Conservation (phyloP, 1,139 yeast species). For the Hanseniaspora uvarum region DNA sequence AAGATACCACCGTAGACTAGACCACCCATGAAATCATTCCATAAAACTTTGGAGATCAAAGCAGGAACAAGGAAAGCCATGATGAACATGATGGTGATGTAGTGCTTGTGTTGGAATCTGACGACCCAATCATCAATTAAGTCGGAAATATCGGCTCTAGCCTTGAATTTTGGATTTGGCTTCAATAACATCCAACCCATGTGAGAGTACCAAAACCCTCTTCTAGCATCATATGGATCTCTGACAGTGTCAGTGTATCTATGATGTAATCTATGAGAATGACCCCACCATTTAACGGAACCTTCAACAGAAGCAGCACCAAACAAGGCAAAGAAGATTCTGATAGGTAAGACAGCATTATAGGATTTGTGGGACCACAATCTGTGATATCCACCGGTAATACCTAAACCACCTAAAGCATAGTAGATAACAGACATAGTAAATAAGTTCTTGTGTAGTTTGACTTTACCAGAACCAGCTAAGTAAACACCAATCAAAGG, state of each 20-base stretch:
- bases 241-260: conserved; percentile 92
- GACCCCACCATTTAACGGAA: conserved; percentile 98
- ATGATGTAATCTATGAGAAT: conserved; percentile 94
- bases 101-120: conserved; percentile 87
- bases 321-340: conserved; percentile 63
- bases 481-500: conserved; percentile 56
- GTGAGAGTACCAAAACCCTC: conserved; percentile 92
- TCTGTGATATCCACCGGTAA: conserved; percentile 92
- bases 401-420: conserved; percentile 68
- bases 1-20: conserved; percentile 81
- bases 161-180: conserved; percentile 90
- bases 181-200: conserved; percentile 94
- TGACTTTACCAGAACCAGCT: conserved; percentile 40
- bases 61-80: conserved; percentile 69
- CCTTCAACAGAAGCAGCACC: conserved; percentile 97
- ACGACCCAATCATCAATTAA: conserved; percentile 84
- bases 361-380: conserved; percentile 84
- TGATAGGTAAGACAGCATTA: conserved; percentile 60
- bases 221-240: conserved; percentile 95
- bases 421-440: conserved; percentile 55
- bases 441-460: conserved; percentile 52
- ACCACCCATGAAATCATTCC: conserved; percentile 92
- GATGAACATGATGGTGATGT: conserved; percentile 53
- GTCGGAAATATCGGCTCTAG: conserved; percentile 92
- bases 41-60: conserved; percentile 61